Evolutionary conservation across 768 basidiomycete genomes (phyloP), one percentile per base, ranked within the genome.

Genomic region (Coprinopsis cinerea): DNA sequence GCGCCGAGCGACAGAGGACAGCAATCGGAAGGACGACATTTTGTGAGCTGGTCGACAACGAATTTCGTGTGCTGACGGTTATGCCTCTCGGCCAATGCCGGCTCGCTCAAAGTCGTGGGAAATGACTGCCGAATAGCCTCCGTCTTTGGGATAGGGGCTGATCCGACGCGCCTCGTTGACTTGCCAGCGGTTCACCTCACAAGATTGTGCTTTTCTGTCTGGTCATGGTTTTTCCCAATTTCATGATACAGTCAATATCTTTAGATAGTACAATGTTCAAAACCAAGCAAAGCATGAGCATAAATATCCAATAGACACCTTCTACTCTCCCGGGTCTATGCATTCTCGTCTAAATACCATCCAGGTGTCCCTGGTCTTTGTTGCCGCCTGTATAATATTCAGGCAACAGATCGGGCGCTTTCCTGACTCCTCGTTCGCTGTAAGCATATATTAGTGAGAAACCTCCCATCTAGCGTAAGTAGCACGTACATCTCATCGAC

Each of bases 401-500:
- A n/a, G 86, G 87, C 2, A 91, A 68, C 35, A 91, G 67, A 44
- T 78, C 77, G 13, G 81, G 76, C 10, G 71, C 84, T 49, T 67
- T 67, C 56, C 82, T 69, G 11, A 78, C 68, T n/a, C 87, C 85
- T 15, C 82, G 76, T 62, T 88, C 86, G 52, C 85, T 89, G 55
- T n/a, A 36, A 39, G 40, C 34, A 49, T 35, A 1, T 34, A 14
- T 48, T 47, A n/a, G 35, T 2, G 30, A n/a, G 5, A 13, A 7
- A 17, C n/a, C 26, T 20, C 14, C 35, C 36, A 34, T 15, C 37
- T 10, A 44, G 6, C 1, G 15, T 17, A 24, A 44, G 24, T 13
- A 35, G 24, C 2, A 76, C 92, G 64, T 66, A 96, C 90, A 98
- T 87, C 64, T 92, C 88, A 61, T 98, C 94, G 4, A 96, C 69